Evolutionary conservation across 2,329 filamentous ascomycete species (phyloP), one percentile per base, ranked within the genome.

Genomic region (Monosporascus sp.): DNA sequence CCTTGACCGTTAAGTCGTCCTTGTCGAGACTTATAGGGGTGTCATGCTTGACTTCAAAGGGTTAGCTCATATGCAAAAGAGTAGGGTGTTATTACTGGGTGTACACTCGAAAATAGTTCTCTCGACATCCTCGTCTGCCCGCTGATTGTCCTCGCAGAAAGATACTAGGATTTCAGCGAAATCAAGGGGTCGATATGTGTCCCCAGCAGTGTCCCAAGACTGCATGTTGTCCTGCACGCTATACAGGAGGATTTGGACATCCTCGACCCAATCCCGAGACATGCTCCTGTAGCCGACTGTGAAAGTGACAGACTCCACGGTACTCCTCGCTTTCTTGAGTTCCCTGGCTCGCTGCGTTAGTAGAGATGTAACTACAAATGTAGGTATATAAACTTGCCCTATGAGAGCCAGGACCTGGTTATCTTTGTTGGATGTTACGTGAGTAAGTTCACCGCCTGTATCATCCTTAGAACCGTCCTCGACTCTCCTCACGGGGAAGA

Each of bases 91-190:
- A 17, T 17, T 7, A 18, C 51, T 27, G 14, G 17, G 51, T 53
- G 51, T 38, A 59, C 58, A 52, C 31, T 53, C 52, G 35, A 60
- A 53, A 3, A 50, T 39, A 35, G 47, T 57, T 17, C 36, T 57
- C 20, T 47, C n/a, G 17, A 56, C 45, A 24, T 58, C 54, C 38
- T 20, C 31, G 5, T 41, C 22, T 41, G 47, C 49, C 27, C 36
- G 22, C 17, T 50, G 51, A 14, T 59, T 49, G 5, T 56, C 17
- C 3, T 49, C 24, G 5, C 49, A 49, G 11, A 57, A 57, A 31
- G 53, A 51, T 36, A 59, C 48, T 25, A 59, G n/a, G 14, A 59
- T 43, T 22, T 59, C 51, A n/a, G 58, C 54, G 37, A 57, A 56
- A 17, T 60, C 53, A 22, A 59, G 39, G 7, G 50, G 54, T 14